A percentile compares a stretch with the other conserved stretches of the same genome.
Evolutionary conservation across 768 basidiomycete species (phyloP).

Genomic region (Trametes cubensis): DNA sequence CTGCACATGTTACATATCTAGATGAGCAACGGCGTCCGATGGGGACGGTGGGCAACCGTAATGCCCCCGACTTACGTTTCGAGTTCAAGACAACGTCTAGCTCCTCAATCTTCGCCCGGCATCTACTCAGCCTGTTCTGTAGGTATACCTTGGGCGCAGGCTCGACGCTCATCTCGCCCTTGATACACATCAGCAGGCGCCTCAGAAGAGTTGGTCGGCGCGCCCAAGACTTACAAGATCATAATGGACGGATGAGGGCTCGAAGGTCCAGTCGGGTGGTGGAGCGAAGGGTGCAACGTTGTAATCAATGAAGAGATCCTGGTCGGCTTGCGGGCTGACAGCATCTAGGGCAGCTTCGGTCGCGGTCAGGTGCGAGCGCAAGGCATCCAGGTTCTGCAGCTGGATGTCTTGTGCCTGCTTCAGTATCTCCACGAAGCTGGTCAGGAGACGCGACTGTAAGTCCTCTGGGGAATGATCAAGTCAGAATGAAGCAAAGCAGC

Average conservation of each 20-base stretch:
- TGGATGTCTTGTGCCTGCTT: conserved; percentile 63
- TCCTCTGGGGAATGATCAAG: conserved; percentile 48
- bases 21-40: too few relatives aligned
- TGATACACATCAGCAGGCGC: not conserved
- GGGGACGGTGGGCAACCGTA: too few relatives aligned
- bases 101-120: conserved; percentile 65
- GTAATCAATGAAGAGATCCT: conserved; percentile 70
- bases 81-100: conserved; percentile 55
- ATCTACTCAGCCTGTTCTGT: conserved; percentile 73
- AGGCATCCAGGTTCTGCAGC: conserved; percentile 54
- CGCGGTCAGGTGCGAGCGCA: conserved; percentile 52
- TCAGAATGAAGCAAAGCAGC: not conserved
- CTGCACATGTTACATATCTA: conserved; percentile 36
- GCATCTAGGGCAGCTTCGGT: conserved; percentile 52
- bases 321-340: conserved; percentile 63
- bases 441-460: conserved; percentile 67
- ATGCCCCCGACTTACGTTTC: conserved; percentile 53
- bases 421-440: conserved; percentile 56
- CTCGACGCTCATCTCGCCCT: conserved; percentile 69
- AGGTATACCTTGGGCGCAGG: conserved; percentile 73
- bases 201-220: not conserved
- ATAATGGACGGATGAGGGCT: conserved; percentile 73
- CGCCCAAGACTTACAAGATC: conserved; percentile 59
- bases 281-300: conserved; percentile 67
- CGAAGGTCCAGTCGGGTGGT: conserved; percentile 73